Evolutionary conservation across 2,329 filamentous ascomycete species (phyloP), one percentile per base, ranked within the genome.

Genomic region (Boeremia exigua): DNA sequence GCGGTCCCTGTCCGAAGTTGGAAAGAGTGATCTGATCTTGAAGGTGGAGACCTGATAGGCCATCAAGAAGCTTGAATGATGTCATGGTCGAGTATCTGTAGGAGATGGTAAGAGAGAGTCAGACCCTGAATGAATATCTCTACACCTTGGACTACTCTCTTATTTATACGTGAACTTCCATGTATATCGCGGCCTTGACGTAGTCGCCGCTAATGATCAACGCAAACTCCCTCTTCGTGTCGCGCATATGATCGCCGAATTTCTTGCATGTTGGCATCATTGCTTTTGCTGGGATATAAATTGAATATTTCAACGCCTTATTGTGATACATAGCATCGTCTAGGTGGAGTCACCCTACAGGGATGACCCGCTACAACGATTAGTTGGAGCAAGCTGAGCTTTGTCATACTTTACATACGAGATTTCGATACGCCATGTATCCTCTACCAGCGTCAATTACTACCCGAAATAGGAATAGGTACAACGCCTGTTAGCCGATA

Each of bases 1-100:
- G 33, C 1, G 66, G 58, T 7, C 70, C 70, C 33, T 62, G 64
- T 14, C 69, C 70, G 51, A 68, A 70, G 4, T 57, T 55, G 42
- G 62, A 63, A 25, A 72, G 37, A 19, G 62, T 52, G 5, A 42
- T 30, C 40, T 67, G 67, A 25, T 72, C 61, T 34, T 65, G 49
- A 9, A 37, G 10, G 12, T 62, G 37, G 23, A 72, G 62, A 34
- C 44, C 34, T 10, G 58, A 61, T 14, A 70, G 45, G 23, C 54
- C 44, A n/a, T 61, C 28, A 33, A 48, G 60, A 58, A 57, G 57
- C 2, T 42, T 56, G 51, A 32, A 25, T 1, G 19, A 3, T 3
- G 48, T 25, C 48, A 56, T 56, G 25, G 14, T 29, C 25, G 8
- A n/a, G 30, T 23, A 7, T 4, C 11, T 15, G 12, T 2, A 25